A percentile compares a stretch with the other conserved stretches of the same genome.
These are phyloP conservation scores for Coniosporium apollinis DNA, from an alignment of 495 filamentous ascomycete species.

Conservation along the genomic window DNA sequence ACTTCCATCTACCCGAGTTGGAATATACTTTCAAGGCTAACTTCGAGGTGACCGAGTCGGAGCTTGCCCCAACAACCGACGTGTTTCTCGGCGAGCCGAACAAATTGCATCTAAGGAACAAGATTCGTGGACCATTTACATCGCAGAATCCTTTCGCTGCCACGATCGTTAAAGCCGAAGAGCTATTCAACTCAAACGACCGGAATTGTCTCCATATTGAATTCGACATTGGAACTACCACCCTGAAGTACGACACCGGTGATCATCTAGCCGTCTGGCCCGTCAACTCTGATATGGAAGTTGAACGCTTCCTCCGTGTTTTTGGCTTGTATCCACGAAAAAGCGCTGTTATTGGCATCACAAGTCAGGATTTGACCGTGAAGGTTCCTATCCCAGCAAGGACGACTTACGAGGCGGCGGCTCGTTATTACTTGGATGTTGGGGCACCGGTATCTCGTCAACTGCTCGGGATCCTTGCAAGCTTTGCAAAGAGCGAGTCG, in stretches of 20 bases:
- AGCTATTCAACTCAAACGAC: conserved; percentile 2
- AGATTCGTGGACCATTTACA: conserved; percentile 4
- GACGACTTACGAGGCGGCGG: conserved; percentile 7
- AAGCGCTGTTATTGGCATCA: not conserved
- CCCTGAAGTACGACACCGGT: conserved; percentile 11
- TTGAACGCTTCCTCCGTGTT: conserved; percentile 2
- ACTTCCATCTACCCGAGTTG: not conserved
- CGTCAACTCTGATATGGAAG: conserved; percentile 6
- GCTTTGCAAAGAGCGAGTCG: conserved; percentile 3
- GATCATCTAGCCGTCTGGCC: conserved; percentile 12
- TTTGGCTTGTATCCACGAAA: conserved; percentile 1
- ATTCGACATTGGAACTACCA: conserved; percentile 3
- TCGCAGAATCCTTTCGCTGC: conserved; percentile 2
- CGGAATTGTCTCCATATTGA: conserved; percentile 10
- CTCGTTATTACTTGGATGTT: conserved; percentile 11
- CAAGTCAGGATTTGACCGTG: conserved; percentile 1
- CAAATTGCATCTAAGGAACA: not conserved
- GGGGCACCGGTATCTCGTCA: conserved; percentile 7
- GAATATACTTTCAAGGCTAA: not conserved
- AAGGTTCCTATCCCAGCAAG: conserved; percentile 5
- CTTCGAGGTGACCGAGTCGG: conserved; percentile 1
- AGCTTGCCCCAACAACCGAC: not conserved
- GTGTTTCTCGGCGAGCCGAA: conserved; percentile 3
- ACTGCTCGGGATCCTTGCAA: not conserved
- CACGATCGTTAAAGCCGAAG: conserved; percentile 1